Evolutionary conservation across 2,329 filamentous ascomycete species (phyloP).

Genomic region (Fusarium subtropicale): DNA sequence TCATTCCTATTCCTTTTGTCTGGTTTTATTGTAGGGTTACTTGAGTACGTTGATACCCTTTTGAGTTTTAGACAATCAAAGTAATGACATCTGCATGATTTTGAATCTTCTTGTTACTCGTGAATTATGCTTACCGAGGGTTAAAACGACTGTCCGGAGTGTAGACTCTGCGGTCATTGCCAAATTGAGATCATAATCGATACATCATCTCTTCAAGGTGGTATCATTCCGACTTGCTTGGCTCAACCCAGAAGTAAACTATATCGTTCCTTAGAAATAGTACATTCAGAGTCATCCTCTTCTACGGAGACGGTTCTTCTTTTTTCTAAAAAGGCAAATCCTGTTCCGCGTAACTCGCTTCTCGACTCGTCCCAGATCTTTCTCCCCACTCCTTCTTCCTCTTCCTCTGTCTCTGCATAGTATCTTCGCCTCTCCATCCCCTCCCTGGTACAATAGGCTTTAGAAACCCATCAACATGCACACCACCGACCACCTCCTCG

Average conservation of each 20-base stretch:
- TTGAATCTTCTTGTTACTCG: not conserved
- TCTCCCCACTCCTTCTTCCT: slow-evolving; percentile 47
- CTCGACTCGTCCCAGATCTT: slow-evolving; percentile 20
- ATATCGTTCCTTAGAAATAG: not conserved
- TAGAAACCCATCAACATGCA: slow-evolving; percentile 77
- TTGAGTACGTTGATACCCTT: slow-evolving; percentile 52
- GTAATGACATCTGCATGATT: slow-evolving; percentile 33
- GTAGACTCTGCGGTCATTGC: not conserved
- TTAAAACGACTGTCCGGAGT: not conserved
- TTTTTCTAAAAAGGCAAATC: slow-evolving; percentile 23
- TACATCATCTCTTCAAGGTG: not conserved
- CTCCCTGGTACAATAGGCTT: slow-evolving; percentile 62
- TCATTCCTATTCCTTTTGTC: slow-evolving; percentile 25
- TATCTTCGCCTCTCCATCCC: slow-evolving; percentile 61
- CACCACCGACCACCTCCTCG: slow-evolving; percentile 69
- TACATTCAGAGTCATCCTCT: not conserved
- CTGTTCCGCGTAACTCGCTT: slow-evolving; percentile 27
- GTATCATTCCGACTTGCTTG: not conserved
- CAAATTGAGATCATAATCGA: not conserved
- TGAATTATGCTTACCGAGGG: not conserved
- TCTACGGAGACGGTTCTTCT: slow-evolving; percentile 20
- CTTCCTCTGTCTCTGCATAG: slow-evolving; percentile 40
- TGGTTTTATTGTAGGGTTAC: slow-evolving; percentile 45
- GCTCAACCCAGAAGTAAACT: not conserved
- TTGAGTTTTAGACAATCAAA: slow-evolving; percentile 43